A percentile compares a stretch with the other conserved stretches of the same genome.
These are phyloP conservation scores for Termitomyces sp. DNA, from an alignment of 768 basidiomycete genomes.

Conservation along the genomic window DNA sequence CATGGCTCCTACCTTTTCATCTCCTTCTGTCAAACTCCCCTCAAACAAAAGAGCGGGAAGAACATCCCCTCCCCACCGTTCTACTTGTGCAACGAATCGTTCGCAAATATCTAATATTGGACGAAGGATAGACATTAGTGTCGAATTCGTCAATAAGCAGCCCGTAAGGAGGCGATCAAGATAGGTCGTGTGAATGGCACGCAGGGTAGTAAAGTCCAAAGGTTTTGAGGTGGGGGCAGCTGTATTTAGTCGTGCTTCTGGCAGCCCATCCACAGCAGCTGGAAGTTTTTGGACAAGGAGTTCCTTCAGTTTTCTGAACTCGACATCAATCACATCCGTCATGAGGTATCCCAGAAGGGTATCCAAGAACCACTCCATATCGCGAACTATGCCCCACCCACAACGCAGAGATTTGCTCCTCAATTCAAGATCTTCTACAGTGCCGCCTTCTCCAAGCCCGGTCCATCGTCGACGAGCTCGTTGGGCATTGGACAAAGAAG, in stretches of 20 bases:
- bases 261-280: background rate
- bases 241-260: constrained; percentile 13
- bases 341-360: constrained; percentile 79
- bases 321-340: constrained; percentile 86
- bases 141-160: constrained; percentile 65
- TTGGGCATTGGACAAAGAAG: constrained; percentile 79
- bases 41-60: constrained; percentile 80
- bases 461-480: constrained; percentile 83
- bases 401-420: constrained; percentile 64
- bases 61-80: constrained; percentile 90
- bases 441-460: constrained; percentile 82
- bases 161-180: constrained; percentile 76
- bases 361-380: constrained; percentile 92
- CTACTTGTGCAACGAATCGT: constrained; percentile 80
- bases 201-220: constrained; percentile 84
- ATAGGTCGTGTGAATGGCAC: constrained; percentile 76
- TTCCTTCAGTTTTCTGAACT: constrained; percentile 68
- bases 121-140: constrained; percentile 56
- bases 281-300: constrained; percentile 34
- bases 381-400: constrained; percentile 82
- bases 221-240: constrained; percentile 27
- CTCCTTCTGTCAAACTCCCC: constrained; percentile 59
- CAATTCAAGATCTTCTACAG: constrained; percentile 58
- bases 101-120: constrained; percentile 81
- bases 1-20: constrained; percentile 61